Evolutionary conservation across 371 early-diverging fungal species (phyloP), one percentile per base, ranked within the genome.

Genomic region (Mortierella sp.): DNA sequence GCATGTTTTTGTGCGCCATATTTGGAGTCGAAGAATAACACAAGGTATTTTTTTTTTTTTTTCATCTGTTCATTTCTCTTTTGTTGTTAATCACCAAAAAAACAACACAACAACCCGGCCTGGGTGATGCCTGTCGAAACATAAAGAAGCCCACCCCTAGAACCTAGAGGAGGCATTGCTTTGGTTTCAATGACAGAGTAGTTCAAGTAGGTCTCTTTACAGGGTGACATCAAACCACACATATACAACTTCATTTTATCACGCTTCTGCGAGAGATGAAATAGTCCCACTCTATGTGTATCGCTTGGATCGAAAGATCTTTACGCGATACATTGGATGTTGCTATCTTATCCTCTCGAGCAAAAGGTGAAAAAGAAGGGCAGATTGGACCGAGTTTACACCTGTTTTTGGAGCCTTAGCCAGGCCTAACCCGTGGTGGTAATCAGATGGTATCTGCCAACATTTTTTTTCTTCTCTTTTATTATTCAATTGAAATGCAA

Each of bases 381-480:
- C 68, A 18, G 68, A 68, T 65, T 35, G 68, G 35, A 68, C 38
- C 68, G 68, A 68, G 68, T 68, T 68, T 68, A 68, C 68, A 68
- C 43, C 68, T 68, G 68, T 21, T 51, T 35, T 51, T 38, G 68
- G 68, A 35, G 68, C 68, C 68, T 68, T 68, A 21, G 68, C 68
- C 68, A 68, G 68, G 68, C 41, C 68, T 68, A 35, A 35, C 68
- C 68, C 68, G 43, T 68, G 68, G 68, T 68, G 68, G 3, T 68
- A 68, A 68, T 68, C 68, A 68, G 68, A 68, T 68, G 68, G 38
- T 16, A 68, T 68, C 68, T 2, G 68, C 68, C 41, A 21, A 68
- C 38, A 68, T 24, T 65, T 24, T 38, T 21, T 8, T 41, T 24
- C 21, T 65, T 32, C 29, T 29, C 4, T 29, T 60, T 14, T n/a